Evolutionary conservation across 257 asterid genomes (phyloP), one percentile per base, ranked within the genome.

Genomic region (Lithospermum erythrorhizon): DNA sequence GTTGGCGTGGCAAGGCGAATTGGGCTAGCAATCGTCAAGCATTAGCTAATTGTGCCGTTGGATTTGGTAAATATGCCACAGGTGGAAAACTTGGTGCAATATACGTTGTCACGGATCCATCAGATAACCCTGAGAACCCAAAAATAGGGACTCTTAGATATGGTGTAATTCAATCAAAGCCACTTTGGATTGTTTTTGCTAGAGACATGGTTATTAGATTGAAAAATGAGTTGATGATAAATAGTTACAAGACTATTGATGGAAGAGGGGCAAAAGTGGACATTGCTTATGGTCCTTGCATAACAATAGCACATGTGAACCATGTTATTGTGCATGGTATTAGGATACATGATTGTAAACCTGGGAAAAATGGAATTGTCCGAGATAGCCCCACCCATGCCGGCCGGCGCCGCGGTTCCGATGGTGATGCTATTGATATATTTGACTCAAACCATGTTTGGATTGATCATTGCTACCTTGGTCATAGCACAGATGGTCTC

Each of bases 261-360:
- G 98, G 98, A 63, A 76, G 98, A 72, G 98, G 98, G 57, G 91
- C 48, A 0, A 79, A 68, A 66, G 96, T 87, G 70, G 96, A 90
- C 24, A 85, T 90, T 32, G 95, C 89, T 10, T 59, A 83, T 41
- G 98, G 98, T 19, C 91, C 95, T 9, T 90, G 97, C 78, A 77
- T 87, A n/a, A 83, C 90, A 4, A 64, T 87, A 9, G 81, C 76
- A 47, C 23, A 65, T 29, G 89, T 80, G 21, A 80, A 79, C 49
- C 87, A 81, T 64, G 73, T 90, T 0, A 85, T 85, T 25, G 77
- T 87, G 60, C 97, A 90, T 70, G 95, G 95, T 13, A 72, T 90
- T 1, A 77, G 86, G 21, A 79, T 90, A 11, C 97, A 83, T 61
- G 95, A 90, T 23, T 87, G 96, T 57, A 83, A 76, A 72, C 94